phyloP scores from a whole-genome alignment of 163 green algal genomes.

The Dunaliella salina region DNA sequence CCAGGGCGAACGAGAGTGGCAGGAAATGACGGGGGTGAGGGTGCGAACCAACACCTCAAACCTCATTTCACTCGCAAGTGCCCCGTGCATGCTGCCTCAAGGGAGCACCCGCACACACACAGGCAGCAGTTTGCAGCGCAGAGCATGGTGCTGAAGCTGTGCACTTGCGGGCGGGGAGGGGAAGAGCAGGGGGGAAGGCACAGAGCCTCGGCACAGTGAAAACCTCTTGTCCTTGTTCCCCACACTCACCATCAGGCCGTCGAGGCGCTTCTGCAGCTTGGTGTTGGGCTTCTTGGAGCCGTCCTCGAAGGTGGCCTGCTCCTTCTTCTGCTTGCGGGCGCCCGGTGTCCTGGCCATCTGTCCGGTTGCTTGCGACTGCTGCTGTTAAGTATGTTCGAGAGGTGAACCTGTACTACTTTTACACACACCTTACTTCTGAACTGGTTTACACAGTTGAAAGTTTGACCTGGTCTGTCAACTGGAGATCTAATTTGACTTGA shows the following conservation, averaged over 20 bases:
- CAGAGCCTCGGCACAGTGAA: background rate
- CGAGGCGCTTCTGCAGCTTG: background rate
- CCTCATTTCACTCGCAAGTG: background rate
- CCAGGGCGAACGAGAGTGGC: too few relatives aligned
- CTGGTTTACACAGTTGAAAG: too few relatives aligned
- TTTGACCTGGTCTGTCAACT: too few relatives aligned
- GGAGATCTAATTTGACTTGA: too few relatives aligned
- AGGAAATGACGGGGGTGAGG: too few relatives aligned
- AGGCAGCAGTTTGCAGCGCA: background rate
- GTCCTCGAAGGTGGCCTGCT: background rate
- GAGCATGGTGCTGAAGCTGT: background rate
- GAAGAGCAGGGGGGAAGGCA: background rate
- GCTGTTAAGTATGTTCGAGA: too few relatives aligned
- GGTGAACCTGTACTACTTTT: too few relatives aligned
- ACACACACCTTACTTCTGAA: too few relatives aligned
- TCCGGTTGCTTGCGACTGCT: too few relatives aligned
- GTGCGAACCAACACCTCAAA: background rate
- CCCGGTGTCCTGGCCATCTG: too few relatives aligned
- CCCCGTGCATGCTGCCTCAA: background rate
- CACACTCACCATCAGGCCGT: conserved; percentile 1
- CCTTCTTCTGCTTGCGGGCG: background rate
- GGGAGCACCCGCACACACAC: background rate
- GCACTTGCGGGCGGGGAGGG: background rate
- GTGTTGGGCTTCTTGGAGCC: background rate
- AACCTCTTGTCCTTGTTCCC: background rate